Evolutionary conservation across 331 rosid genomes (phyloP), one percentile per base, ranked within the genome.

Genomic region (Dryas integrifolia): DNA sequence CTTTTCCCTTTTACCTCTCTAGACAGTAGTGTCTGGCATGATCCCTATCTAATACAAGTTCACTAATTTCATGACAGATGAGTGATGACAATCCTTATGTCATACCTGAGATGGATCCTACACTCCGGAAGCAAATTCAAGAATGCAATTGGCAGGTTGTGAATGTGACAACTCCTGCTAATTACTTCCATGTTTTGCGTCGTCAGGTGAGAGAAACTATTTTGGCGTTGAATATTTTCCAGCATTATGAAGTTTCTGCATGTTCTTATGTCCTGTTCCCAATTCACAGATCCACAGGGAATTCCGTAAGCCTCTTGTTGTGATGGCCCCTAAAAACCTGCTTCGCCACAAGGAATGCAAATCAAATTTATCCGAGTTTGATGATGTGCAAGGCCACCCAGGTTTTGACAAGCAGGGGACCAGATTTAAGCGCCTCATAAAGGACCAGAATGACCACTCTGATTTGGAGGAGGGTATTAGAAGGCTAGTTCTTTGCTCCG

Each of bases 341-440:
- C 97, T 95, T 60, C 93, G 98, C 45, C 97, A 92, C 65, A 92
- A 90, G 86, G 88, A 89, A 46, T 92, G 99, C 79, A 88, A 84
- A 82, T 95, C 98, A 67, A 92, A 92, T 80, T 75, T 95, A 70
- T 92, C 98, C 0, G 98, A 95, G 85, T 95, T 95, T 60, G 99
- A 95, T 83, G 99, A 95, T 82, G 97, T 90, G 69, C 88, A 87
- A 87, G 99, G 99, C 70, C 99, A 92, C 76, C 90, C 97, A 30
- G 98, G 99, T 74, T 95, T 92, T 78, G 99, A 95, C 86, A 88
- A 95, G 76, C 97, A 95, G 79, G 98, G 99, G 57, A 95, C 98
- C 75, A 83, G 97, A 88, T 95, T 95, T 82, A 95, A 95, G 84
- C 99, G 96, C 30, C 94, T 95, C 69, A 90, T 95, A 44, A 95